Base-by-base conservation (phyloP, 148 eudicot species). In the Pouteria glomerata region DNA sequence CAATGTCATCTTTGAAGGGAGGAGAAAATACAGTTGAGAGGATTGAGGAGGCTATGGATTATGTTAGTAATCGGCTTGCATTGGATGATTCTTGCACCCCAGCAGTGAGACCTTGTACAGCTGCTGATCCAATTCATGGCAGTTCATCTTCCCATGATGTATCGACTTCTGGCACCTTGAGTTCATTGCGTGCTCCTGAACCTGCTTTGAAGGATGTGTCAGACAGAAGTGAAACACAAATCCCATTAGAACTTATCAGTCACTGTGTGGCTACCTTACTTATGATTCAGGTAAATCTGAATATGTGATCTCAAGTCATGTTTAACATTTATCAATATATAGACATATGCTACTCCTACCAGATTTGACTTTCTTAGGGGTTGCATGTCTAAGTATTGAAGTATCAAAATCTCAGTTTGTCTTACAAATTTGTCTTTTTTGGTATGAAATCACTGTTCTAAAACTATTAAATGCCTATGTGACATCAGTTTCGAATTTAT, bases 251-350 rank as follows among this genome's bases (percentile, higher is more conserved):
- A 78, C 90, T 95, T 53, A 85, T 94, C 74, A 75, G 93, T 72
- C 81, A 85, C 66, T 89, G 97, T 70, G 93, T 94, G 27, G 87
- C 97, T 51, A 91, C 93, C 21, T 66, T 94, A 70, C 85, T 94
- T 66, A 91, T 89, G 93, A 91, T 94, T 78, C 98, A 91, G 95
- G 98, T 94, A 81, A 79, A 60, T 71, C 19, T 69, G 44, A 56
- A 58, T 45, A 44, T 59, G 21, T 27, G 27, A 45, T 34, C 53
- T 26, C 14, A 15, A 30, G 53, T 44, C 27, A 19, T 15, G 19
- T 3, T 39, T 39, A 23, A 3, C 1, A 6, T 8, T 1, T 37
- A n/a, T 5, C 19, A 2, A 50, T 50, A 50, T 6, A 50, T 7
- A 0, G 10, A 7, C 19, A 7, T 3, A 4, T 50, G 55, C 23